Conservation (phyloP, 208 protist genomes). For the Acanthamoeba sp. region DNA sequence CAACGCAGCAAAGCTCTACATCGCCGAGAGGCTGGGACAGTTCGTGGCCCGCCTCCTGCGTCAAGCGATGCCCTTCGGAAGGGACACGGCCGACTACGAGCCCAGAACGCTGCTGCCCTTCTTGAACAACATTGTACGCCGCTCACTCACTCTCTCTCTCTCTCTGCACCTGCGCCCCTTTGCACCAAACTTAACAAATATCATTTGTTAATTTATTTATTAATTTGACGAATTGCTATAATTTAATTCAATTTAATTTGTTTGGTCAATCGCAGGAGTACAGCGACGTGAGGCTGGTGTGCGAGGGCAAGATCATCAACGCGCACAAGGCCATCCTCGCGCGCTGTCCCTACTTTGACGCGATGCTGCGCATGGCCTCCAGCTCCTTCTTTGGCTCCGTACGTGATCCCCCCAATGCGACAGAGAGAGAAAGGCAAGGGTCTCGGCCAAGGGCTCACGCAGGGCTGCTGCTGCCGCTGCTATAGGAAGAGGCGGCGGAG, state of each 20-base stretch:
- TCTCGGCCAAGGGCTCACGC: not conserved
- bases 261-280: slow-evolving; percentile 53
- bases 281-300: slow-evolving; percentile 9
- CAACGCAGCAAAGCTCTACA: not conserved
- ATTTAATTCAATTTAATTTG: not conserved
- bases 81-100: not conserved
- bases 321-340: slow-evolving; percentile 47
- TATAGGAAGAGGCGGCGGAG: not conserved
- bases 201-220: too few species aligned
- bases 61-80: not conserved
- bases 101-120: not conserved
- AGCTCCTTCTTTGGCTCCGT: slow-evolving; percentile 23
- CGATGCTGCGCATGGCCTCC: slow-evolving; percentile 46
- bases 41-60: slow-evolving; percentile 13
- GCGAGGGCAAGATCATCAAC: slow-evolving; percentile 29
- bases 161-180: too few species aligned
- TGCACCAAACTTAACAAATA: too few species aligned
- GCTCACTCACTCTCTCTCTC: too few species aligned
- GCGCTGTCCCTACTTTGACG: slow-evolving; percentile 56
- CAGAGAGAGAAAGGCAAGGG: too few species aligned
- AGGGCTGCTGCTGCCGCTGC: not conserved
- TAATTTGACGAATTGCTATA: too few species aligned
- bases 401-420: not conserved
- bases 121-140: slow-evolving; percentile 33
- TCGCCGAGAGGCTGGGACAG: not conserved